A percentile compares a stretch with the other conserved stretches of the same genome.
Evolutionary conservation across 306 rosid species (phyloP).

Genomic region (Trichosanthes truncata): DNA sequence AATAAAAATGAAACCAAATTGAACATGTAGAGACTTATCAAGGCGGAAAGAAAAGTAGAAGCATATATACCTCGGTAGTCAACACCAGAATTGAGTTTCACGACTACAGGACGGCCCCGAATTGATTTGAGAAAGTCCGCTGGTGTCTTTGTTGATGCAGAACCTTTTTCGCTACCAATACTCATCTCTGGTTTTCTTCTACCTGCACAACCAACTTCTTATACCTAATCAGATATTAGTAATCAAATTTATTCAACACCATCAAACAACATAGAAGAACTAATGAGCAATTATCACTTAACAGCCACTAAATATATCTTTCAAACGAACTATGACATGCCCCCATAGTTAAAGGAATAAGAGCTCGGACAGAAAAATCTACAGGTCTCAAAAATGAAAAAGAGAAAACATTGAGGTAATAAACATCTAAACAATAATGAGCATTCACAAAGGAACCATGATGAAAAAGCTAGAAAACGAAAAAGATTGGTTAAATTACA

Average conservation of each 20-base stretch:
- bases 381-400: neutral
- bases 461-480: neutral
- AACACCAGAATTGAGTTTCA: constrained; percentile 85
- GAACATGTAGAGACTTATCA: neutral
- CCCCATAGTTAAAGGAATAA: neutral
- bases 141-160: constrained; percentile 69
- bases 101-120: constrained; percentile 92
- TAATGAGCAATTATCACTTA: neutral
- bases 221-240: neutral
- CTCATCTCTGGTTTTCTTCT: constrained; percentile 23
- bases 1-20: neutral
- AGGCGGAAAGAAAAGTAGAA: neutral
- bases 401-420: neutral
- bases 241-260: neutral
- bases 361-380: neutral
- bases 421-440: neutral
- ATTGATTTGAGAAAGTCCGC: constrained; percentile 90
- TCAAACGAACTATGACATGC: neutral
- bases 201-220: neutral
- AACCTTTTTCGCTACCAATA: constrained; percentile 47
- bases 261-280: neutral
- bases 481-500: no score
- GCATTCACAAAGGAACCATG: neutral
- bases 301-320: neutral
- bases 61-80: constrained; percentile 63